Evolutionary conservation across 306 rosid species (phyloP).

Genomic region (Sophora flavescens): DNA sequence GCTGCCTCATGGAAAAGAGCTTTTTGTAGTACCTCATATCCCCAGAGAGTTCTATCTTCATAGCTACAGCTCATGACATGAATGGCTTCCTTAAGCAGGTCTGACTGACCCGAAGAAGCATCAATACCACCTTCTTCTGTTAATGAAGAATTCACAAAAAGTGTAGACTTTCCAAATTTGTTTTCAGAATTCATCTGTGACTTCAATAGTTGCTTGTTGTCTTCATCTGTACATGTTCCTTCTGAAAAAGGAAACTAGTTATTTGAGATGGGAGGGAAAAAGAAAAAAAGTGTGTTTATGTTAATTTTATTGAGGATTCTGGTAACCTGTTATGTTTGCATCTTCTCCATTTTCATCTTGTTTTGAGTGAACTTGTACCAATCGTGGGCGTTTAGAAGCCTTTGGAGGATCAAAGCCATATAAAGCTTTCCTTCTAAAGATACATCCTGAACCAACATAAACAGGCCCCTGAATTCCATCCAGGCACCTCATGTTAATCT

Average conservation of each 20-base stretch:
- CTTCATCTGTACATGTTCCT: conserved; percentile 76
- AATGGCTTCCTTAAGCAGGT: conserved; percentile 91
- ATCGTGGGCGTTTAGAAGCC: conserved; percentile 77
- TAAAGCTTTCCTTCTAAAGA: conserved; percentile 90
- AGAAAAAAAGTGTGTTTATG: not conserved
- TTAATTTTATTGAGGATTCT: conserved; percentile 25
- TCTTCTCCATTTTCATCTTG: conserved; percentile 75
- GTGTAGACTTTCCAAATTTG: conserved; percentile 82
- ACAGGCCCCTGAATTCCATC: conserved; percentile 97
- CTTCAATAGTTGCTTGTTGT: conserved; percentile 73
- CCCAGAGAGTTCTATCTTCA: conserved; percentile 97
- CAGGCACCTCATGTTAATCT: conserved; percentile 92
- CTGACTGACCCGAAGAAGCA: conserved; percentile 82
- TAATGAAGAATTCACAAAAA: conserved; percentile 79
- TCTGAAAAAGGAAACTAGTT: conserved; percentile 25
- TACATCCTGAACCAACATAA: conserved; percentile 91
- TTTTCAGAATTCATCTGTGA: conserved; percentile 77
- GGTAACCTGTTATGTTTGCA: conserved; percentile 59
- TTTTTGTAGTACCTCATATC: conserved; percentile 67
- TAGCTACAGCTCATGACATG: conserved; percentile 87
- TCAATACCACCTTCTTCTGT: conserved; percentile 86
- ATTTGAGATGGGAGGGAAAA: conserved; percentile 8
- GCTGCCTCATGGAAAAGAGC: too few relatives aligned
- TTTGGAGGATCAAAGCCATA: conserved; percentile 84
- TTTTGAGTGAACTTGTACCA: conserved; percentile 73